phyloP scores from a whole-genome alignment of 352 stramenopile species.

The Globisporangium irregulare region DNA sequence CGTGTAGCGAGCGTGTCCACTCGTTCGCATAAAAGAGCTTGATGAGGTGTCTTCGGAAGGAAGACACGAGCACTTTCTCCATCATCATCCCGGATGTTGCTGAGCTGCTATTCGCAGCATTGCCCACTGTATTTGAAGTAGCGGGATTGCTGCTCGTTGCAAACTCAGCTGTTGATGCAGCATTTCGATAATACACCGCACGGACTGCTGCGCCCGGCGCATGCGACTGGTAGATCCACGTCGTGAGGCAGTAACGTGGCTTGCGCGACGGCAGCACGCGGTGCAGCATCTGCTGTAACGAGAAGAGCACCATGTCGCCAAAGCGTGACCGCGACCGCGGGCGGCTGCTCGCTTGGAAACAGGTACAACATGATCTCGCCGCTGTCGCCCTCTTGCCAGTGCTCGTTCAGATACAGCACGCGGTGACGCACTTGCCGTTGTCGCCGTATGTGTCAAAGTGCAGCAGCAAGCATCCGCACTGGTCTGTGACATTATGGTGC shows the following conservation, averaged over 20 bases:
- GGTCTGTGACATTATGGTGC: too few relatives aligned
- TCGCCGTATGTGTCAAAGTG: constrained; percentile 87
- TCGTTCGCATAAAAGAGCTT: constrained; percentile 55
- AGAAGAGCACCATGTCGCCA: constrained; percentile 76
- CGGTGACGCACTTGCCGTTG: constrained; percentile 79
- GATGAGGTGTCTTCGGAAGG: constrained; percentile 61
- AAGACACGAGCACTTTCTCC: constrained; percentile 49
- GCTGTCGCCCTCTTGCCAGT: constrained; percentile 68
- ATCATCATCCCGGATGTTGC: constrained; percentile 30
- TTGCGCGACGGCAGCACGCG: constrained; percentile 52
- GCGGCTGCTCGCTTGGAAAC: constrained; percentile 48
- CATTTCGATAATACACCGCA: constrained; percentile 22
- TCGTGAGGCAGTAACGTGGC: constrained; percentile 61
- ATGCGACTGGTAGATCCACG: constrained; percentile 58
- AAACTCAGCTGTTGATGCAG: background rate
- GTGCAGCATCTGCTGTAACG: constrained; percentile 77
- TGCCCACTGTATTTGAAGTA: background rate
- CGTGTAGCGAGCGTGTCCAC: constrained; percentile 52
- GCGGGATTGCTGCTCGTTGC: background rate
- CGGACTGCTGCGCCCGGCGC: constrained; percentile 21
- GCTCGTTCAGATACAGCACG: constrained; percentile 82
- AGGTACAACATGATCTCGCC: constrained; percentile 83
- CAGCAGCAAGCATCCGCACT: constrained; percentile 64
- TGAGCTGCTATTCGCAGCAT: background rate
- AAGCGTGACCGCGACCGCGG: constrained; percentile 51